These are phyloP conservation scores for Serendipita vermifera DNA, from an alignment of 768 basidiomycete genomes.

Conservation along the genomic window DNA sequence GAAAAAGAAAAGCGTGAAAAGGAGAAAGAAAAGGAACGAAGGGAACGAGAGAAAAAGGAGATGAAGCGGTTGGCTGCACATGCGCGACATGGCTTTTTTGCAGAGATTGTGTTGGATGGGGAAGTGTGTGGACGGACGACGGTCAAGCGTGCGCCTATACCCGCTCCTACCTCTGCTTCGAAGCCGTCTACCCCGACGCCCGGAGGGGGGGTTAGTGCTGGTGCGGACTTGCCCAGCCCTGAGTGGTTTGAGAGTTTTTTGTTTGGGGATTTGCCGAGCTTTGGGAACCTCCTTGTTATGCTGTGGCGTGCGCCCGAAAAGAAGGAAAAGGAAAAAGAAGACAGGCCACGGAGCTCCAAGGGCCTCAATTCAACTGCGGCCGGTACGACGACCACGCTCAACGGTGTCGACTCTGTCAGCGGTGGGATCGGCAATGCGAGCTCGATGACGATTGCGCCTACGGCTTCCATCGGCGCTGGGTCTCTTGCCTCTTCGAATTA, in stretches of 20 bases:
- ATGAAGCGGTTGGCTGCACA: conserved; percentile 20
- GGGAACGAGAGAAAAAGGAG: neutral
- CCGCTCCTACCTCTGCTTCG: neutral
- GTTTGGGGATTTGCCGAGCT: conserved; percentile 66
- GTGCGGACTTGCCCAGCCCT: conserved; percentile 40
- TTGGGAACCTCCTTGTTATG: conserved; percentile 52
- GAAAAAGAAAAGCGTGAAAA: neutral
- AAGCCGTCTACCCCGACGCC: neutral
- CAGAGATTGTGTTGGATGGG: conserved; percentile 49
- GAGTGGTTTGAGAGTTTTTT: conserved; percentile 77
- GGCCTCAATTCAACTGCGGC: neutral
- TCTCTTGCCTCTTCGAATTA: neutral
- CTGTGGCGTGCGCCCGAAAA: conserved; percentile 38
- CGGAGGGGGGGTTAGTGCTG: neutral
- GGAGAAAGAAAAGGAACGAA: neutral
- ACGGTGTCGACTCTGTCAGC: conserved; percentile 6
- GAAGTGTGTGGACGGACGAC: conserved; percentile 69
- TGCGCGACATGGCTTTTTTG: conserved; percentile 58
- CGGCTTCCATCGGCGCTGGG: conserved; percentile 13
- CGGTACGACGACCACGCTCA: neutral
- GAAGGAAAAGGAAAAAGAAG: conserved; percentile 10
- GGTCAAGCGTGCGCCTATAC: conserved; percentile 34
- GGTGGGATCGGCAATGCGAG: conserved; percentile 12
- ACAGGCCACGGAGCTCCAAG: conserved; percentile 6
- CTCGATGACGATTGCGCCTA: conserved; percentile 37